These are phyloP conservation scores for thale cress (Arabidopsis thaliana) DNA, from an alignment of 345 rosid genomes.

Conservation along the genomic window DNA sequence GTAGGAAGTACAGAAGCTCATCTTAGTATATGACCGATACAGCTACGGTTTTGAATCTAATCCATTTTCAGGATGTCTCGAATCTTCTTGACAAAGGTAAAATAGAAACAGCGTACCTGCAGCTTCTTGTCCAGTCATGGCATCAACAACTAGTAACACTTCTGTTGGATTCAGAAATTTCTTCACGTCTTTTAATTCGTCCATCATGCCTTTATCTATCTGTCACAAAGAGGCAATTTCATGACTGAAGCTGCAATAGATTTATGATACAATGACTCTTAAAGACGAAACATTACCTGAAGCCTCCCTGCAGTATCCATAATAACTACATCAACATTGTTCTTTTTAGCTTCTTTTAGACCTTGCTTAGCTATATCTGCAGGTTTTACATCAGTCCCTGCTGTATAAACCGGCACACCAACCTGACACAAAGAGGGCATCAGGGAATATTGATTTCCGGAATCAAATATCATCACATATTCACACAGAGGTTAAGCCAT, in stretches of 20 bases:
- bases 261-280: conserved; percentile 8
- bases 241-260: conserved; percentile 24
- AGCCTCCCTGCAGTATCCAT: conserved; percentile 99
- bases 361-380: conserved; percentile 91
- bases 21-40: background rate
- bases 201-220: conserved; percentile 99
- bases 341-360: conserved; percentile 79
- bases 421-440: conserved; percentile 65
- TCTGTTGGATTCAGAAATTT: conserved; percentile 82
- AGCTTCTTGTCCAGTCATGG: conserved; percentile 99
- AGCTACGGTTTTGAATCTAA: background rate
- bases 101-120: conserved; percentile 59
- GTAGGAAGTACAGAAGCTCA: conserved; percentile 27
- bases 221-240: conserved; percentile 40
- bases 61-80: background rate
- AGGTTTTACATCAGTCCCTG: conserved; percentile 87
- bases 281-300: conserved; percentile 60
- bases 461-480: conserved; percentile 14
- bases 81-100: background rate
- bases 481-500: background rate
- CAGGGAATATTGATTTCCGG: conserved; percentile 32
- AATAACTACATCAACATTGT: conserved; percentile 83
- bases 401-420: conserved; percentile 84
- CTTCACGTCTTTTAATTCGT: conserved; percentile 96
- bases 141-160: conserved; percentile 96